Evolutionary conservation across 129 eudicot genomes (phyloP), one percentile per base, ranked within the genome.

Genomic region (Tagetes erecta): DNA sequence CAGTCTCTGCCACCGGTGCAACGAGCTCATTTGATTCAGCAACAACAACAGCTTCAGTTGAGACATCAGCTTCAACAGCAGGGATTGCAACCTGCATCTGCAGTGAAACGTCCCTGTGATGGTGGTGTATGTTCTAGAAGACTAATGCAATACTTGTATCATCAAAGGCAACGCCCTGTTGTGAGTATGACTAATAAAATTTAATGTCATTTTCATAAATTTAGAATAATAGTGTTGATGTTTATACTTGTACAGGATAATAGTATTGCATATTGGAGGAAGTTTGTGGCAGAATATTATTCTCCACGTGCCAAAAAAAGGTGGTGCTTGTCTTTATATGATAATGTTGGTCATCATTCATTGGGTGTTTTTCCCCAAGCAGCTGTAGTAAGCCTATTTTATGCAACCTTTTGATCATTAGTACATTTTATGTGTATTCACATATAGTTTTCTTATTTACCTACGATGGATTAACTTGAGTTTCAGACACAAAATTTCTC

Each of bases 251-350:
- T 47, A 11, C 58, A 63, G 70, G 79, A 66, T 58, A 56, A 52
- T 49, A 62, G 76, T 65, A 87, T 90, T 80, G 86, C 94, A 44
- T 90, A 87, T 75, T 90, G 96, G 96, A 85, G 86, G 72, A 90
- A 87, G 63, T 87, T 90, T 78, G 94, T 90, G 35, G 81, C 87
- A 0, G 96, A 90, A 77, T 90, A 90, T 79, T 90, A 85, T 74
- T 83, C 94, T 53, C 94, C 96, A 34, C 94, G 94, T 75, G 94
- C 94, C 56, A 90, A 90, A 83, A 90, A 85, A 84, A 83, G 96
- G 64, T 90, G 94, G 96, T 90, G 96, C 73, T 77, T 90, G 69
- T 87, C 96, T 35, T 59, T 81, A 9, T 87, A 90, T 72, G 91
- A 87, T 49, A 87, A 87, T 62, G 93, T 83, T 20, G 94, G 87